Conservation (phyloP, 176 grass and related monocot species). For the Carex myosuroides region DNA sequence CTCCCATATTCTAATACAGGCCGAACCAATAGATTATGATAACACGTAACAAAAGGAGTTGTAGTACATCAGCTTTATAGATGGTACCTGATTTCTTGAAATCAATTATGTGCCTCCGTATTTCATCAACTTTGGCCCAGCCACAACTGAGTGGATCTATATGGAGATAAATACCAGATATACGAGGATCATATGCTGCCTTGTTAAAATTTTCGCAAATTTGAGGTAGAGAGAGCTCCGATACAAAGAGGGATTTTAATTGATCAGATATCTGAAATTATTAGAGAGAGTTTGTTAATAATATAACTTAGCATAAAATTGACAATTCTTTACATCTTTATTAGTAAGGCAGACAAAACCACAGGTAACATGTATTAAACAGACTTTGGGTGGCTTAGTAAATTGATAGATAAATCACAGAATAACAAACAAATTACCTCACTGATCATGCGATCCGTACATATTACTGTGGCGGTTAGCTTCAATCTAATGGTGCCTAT, state of each 20-base stretch:
- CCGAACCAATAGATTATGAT: neutral
- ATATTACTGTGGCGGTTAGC: neutral
- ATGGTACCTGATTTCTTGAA: slow-evolving; percentile 86
- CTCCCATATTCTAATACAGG: neutral
- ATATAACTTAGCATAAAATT: neutral
- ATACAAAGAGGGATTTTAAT: slow-evolving; percentile 52
- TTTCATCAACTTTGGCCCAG: slow-evolving; percentile 92
- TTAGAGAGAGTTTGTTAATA: neutral
- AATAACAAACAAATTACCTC: neutral
- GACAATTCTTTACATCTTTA: too few relatives aligned
- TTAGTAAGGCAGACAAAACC: neutral
- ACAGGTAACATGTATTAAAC: neutral
- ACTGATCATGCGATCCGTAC: neutral
- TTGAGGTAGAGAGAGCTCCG: slow-evolving; percentile 73
- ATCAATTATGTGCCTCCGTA: slow-evolving; percentile 79
- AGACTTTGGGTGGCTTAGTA: neutral
- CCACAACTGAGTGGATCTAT: slow-evolving; percentile 78
- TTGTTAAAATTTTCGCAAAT: slow-evolving; percentile 89
- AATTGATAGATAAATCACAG: neutral
- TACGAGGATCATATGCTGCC: slow-evolving; percentile 83
- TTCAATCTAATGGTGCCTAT: neutral
- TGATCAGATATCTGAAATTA: slow-evolving; percentile 77
- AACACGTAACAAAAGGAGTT: neutral
- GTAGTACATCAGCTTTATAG: neutral
- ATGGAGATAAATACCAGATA: slow-evolving; percentile 84